phyloP scores from a whole-genome alignment of 2,329 filamentous ascomycete genomes.

The Diplodia mutila region DNA sequence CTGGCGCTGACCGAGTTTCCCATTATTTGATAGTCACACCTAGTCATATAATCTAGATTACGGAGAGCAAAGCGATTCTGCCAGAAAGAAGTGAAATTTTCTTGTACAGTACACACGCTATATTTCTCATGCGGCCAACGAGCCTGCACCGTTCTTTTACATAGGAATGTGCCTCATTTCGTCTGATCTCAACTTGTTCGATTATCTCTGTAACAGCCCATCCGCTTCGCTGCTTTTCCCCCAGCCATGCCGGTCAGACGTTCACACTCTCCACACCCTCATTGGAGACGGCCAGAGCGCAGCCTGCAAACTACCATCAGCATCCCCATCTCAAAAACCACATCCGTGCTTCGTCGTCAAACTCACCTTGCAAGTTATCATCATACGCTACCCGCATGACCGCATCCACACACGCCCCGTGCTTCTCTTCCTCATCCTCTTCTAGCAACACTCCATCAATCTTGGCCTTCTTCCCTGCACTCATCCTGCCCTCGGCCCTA shows the following conservation, averaged over 20 bases:
- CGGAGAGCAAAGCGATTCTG: too few species aligned
- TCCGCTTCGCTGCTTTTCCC: neutral
- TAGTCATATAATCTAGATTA: neutral
- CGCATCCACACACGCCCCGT: neutral
- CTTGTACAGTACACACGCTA: too few species aligned
- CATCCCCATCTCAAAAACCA: neutral
- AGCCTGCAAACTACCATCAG: neutral
- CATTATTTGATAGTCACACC: neutral
- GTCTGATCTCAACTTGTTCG: neutral
- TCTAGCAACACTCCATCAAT: neutral
- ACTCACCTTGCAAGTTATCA: constrained; percentile 28
- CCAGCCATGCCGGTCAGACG: neutral
- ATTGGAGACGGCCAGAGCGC: neutral
- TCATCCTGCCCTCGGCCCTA: neutral
- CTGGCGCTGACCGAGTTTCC: too few species aligned
- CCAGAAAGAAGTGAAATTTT: too few species aligned
- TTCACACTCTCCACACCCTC: neutral
- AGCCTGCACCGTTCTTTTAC: too few species aligned
- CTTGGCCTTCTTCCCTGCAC: neutral
- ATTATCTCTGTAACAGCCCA: neutral
- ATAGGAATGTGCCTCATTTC: too few species aligned
- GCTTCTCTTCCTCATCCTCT: neutral
- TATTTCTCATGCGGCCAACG: too few species aligned
- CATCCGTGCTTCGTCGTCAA: neutral
- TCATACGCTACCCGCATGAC: constrained; percentile 30